Evolutionary conservation across 768 basidiomycete species (phyloP).

Genomic region (Russula ochroleuca): DNA sequence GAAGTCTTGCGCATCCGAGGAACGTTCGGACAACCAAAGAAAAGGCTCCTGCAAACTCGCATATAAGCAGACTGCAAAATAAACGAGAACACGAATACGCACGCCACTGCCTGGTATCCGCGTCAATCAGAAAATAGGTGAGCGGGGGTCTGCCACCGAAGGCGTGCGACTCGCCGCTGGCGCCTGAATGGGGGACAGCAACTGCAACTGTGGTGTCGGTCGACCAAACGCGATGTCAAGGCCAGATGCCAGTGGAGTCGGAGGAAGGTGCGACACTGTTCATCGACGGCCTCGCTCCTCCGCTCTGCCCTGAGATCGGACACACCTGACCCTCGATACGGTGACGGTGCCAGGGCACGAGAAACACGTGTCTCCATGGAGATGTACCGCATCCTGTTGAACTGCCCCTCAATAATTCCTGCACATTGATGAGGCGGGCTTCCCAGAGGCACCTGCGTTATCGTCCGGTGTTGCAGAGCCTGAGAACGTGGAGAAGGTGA

Average conservation of each 20-base stretch:
- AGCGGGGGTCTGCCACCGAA: conserved; percentile 15
- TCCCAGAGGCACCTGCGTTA: background rate
- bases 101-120: conserved; percentile 6
- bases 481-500: background rate
- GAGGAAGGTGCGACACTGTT: background rate
- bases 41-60: background rate
- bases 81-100: background rate
- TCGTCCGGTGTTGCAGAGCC: background rate
- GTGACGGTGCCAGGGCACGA: background rate
- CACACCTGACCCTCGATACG: background rate
- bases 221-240: background rate
- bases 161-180: conserved; percentile 5
- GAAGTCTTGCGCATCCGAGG: too few relatives aligned
- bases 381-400: background rate
- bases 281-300: too few relatives aligned
- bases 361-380: background rate
- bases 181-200: background rate
- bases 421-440: background rate
- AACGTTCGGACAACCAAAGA: conserved; percentile 6
- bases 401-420: background rate
- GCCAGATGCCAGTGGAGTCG: background rate
- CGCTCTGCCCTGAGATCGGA: background rate
- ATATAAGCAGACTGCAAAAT: background rate
- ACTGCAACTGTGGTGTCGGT: background rate
- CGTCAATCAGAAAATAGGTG: background rate